Percentiles rank a stretch among this genome's conserved stretches.
These are phyloP conservation scores for Fusarium scirpi DNA, from an alignment of 2,329 filamentous ascomycete genomes.

Conservation along the genomic window DNA sequence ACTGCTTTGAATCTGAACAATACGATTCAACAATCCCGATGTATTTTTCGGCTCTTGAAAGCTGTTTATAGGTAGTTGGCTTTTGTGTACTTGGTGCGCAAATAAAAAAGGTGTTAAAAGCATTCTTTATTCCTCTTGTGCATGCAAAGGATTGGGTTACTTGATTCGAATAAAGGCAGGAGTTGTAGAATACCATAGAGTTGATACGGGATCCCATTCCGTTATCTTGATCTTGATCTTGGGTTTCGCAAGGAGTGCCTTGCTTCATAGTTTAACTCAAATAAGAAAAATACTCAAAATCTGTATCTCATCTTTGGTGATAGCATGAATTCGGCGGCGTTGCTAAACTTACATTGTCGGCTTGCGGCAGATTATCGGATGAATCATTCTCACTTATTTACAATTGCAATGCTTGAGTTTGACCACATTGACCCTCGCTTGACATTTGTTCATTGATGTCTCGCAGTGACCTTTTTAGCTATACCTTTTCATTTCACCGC, in stretches of 20 bases:
- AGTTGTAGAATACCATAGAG: conserved; percentile 2
- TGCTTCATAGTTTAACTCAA: not conserved
- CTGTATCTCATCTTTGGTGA: not conserved
- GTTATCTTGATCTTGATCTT: not conserved
- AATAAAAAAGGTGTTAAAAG: conserved; percentile 36
- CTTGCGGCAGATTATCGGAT: conserved; percentile 32
- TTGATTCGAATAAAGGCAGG: conserved; percentile 7
- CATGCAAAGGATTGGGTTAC: conserved; percentile 2
- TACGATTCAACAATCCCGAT: conserved; percentile 17
- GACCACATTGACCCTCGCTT: not conserved
- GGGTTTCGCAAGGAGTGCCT: not conserved
- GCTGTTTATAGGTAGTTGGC: conserved; percentile 24
- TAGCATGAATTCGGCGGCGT: not conserved
- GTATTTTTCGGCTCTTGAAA: conserved; percentile 9
- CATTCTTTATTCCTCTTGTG: conserved; percentile 7
- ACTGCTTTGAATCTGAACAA: conserved; percentile 24
- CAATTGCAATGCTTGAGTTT: not conserved
- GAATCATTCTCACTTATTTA: not conserved
- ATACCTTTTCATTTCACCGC: not conserved
- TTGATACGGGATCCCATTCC: conserved; percentile 7
- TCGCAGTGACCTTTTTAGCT: not conserved
- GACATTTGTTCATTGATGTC: not conserved
- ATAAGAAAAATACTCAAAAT: conserved; percentile 1
- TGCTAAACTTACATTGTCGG: not conserved
- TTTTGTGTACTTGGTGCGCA: conserved; percentile 33